Percentiles rank a stretch among this genome's conserved stretches.
phyloP scores from a whole-genome alignment of 2,329 filamentous ascomycete genomes.

The Penicillium sp. region DNA sequence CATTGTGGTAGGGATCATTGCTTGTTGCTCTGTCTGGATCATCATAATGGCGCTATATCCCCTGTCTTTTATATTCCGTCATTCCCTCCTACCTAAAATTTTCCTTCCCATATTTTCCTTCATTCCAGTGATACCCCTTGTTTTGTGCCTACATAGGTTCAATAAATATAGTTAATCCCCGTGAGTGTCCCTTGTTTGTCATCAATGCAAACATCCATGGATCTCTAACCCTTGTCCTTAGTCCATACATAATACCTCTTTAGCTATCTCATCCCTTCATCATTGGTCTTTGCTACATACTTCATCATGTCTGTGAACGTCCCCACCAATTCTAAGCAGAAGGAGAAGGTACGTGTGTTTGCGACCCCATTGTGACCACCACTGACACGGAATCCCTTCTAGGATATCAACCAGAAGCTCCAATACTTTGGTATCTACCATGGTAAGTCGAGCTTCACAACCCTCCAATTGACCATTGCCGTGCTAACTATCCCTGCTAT shows the following conservation, averaged over 20 bases:
- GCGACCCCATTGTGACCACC: background rate
- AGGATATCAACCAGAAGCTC: constrained; percentile 86
- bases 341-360: constrained; percentile 59
- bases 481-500: constrained; percentile 22
- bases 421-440: constrained; percentile 88
- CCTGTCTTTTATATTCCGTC: constrained; percentile 14
- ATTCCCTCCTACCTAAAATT: background rate
- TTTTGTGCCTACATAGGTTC: constrained; percentile 5
- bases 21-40: background rate
- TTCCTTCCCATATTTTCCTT: constrained; percentile 13
- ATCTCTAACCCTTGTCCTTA: constrained; percentile 5
- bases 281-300: constrained; percentile 1
- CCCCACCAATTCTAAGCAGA: constrained; percentile 68
- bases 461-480: background rate
- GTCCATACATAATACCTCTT: constrained; percentile 12
- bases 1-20: background rate
- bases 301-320: constrained; percentile 59
- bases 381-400: constrained; percentile 9
- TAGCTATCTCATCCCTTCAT: background rate
- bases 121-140: constrained; percentile 26
- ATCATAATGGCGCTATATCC: constrained; percentile 7
- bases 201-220: constrained; percentile 5
- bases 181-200: constrained; percentile 12
- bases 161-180: constrained; percentile 20
- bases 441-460: constrained; percentile 39